Base-by-base conservation (phyloP, 495 filamentous ascomycete genomes). In the Thozetella sp. region DNA sequence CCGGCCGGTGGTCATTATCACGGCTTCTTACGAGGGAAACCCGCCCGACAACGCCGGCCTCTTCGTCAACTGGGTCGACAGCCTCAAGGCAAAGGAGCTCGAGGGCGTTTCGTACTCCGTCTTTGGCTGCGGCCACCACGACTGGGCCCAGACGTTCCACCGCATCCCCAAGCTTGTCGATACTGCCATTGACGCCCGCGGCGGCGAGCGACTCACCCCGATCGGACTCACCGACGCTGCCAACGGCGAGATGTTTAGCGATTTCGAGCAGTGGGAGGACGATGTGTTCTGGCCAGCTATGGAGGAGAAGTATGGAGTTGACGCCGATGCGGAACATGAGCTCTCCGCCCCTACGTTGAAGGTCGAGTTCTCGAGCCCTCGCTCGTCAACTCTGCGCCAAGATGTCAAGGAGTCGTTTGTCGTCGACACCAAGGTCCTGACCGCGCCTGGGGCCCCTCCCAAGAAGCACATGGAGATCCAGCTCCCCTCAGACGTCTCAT, bases 71-170 rank as follows among this genome's bases (percentile, higher is more conserved):
- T 93, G 89, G 90, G 54, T 92, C 3, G 74, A 80, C 52, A 72
- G 63, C 17, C 67, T 87, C 13, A 78, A 87, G 61, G 84, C 67
- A 0, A 68, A 75, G 24, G 72, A 75, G 15, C 69, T 89, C 1
- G 68, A 81, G 30, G 80, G 79, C 19, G 80, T 86, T 0, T 74
- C 81, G 11, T 93, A 86, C 64, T 79, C 88, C 0, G 84, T 90
- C 11, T 93, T 88, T 66, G 90, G 88, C 1, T 84, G 78, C 46
- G 85, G 78, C 25, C 75, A 79, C 58, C 74, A 69, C 56, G 85
- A 93, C 63, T 93, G 91, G 91, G 74, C 76, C 0, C 68, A 83
- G 34, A 93, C 91, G 2, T 93, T 91, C 76, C 88, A 93, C 59
- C 77, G 78, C 25, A 79, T 94, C 23, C 90, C 91, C 12, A 91